Percentiles rank a stretch among this genome's conserved stretches.
Conservation (phyloP, 2,329 filamentous ascomycete genomes). For the Aspergillus chevalieri region DNA sequence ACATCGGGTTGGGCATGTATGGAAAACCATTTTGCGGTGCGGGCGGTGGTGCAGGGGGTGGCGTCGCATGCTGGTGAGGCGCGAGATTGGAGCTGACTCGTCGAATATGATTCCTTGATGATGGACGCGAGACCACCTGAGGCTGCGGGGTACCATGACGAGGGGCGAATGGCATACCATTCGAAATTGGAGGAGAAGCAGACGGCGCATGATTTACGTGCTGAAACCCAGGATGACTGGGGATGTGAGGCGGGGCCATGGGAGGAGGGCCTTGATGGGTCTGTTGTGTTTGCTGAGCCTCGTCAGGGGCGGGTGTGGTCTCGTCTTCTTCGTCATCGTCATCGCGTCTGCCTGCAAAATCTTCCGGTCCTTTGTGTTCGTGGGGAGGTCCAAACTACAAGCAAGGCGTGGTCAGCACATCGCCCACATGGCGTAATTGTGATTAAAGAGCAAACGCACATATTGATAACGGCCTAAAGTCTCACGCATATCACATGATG, state of each 20-base stretch:
- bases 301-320: constrained; percentile 65
- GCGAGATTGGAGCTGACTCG: constrained; percentile 68
- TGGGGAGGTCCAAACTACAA: constrained; percentile 80
- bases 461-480: constrained; percentile 85
- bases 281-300: constrained; percentile 47
- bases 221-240: constrained; percentile 63
- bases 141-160: constrained; percentile 80
- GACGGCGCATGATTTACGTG: constrained; percentile 81
- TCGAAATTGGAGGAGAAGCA: constrained; percentile 79
- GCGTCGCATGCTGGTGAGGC: constrained; percentile 57
- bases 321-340: constrained; percentile 77
- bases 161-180: constrained; percentile 64
- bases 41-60: constrained; percentile 47
- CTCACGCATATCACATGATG: constrained; percentile 86
- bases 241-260: constrained; percentile 66
- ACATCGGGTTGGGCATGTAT: constrained; percentile 83
- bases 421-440: constrained; percentile 2
- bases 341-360: constrained; percentile 73
- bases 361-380: constrained; percentile 90
- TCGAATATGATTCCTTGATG: constrained; percentile 72
- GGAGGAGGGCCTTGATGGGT: constrained; percentile 29
- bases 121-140: constrained; percentile 65
- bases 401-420: constrained; percentile 15
- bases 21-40: constrained; percentile 63
- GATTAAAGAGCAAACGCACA: constrained; percentile 51